A percentile compares a stretch with the other conserved stretches of the same genome.
phyloP scores from a whole-genome alignment of 2,329 filamentous ascomycete species.

The Stagonosporopsis vannaccii region DNA sequence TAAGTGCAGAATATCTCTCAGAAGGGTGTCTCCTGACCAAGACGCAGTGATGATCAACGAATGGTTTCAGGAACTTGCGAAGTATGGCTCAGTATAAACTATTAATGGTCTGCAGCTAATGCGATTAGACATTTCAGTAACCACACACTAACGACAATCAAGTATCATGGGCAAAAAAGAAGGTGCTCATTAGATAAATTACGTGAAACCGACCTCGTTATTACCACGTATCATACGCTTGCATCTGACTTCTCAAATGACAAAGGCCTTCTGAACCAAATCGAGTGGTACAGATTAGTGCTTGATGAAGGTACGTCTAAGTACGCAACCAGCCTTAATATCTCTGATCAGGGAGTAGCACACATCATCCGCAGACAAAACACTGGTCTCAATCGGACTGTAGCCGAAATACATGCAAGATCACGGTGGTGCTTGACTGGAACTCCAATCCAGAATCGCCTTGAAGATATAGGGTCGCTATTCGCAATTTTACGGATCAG shows the following conservation, averaged over 20 bases:
- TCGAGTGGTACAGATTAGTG: conserved; percentile 41
- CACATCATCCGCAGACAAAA: conserved; percentile 60
- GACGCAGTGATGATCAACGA: conserved; percentile 40
- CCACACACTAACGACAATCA: conserved; percentile 25
- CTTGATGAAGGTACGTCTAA: conserved; percentile 50
- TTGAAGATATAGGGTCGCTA: conserved; percentile 61
- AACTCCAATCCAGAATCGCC: conserved; percentile 60
- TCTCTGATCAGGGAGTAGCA: conserved; percentile 28
- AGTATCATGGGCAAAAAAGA: conserved; percentile 36
- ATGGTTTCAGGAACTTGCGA: conserved; percentile 40
- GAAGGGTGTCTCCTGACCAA: background rate
- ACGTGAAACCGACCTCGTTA: conserved; percentile 32
- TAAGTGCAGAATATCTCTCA: conserved; percentile 26
- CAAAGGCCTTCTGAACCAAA: conserved; percentile 21
- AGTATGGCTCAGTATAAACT: conserved; percentile 40
- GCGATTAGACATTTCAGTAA: conserved; percentile 32
- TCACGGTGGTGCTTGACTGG: conserved; percentile 55
- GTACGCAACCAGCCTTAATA: conserved; percentile 54
- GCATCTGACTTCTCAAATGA: conserved; percentile 19
- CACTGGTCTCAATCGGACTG: conserved; percentile 56
- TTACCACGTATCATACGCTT: conserved; percentile 44
- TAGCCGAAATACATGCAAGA: conserved; percentile 51
- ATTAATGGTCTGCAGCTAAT: background rate
- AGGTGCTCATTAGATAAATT: conserved; percentile 17
- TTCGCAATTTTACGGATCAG: conserved; percentile 57